Percentiles rank a stretch among this genome's conserved stretches.
phyloP scores from a whole-genome alignment of 1,139 yeast genomes.

The Pneumocystis sp. region DNA sequence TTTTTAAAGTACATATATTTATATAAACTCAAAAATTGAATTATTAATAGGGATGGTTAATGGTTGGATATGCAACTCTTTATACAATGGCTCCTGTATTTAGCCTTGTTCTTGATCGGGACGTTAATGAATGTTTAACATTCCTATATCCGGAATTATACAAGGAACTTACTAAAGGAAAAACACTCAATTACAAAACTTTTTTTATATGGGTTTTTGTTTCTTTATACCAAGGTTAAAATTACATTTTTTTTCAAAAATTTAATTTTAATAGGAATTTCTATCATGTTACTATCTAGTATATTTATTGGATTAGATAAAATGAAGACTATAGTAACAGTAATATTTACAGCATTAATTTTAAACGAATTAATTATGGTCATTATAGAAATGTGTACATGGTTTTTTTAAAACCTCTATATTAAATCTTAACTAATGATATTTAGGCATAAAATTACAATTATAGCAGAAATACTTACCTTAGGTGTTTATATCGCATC shows the following conservation, averaged over 20 bases:
- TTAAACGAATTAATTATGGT: slow-evolving; percentile 88
- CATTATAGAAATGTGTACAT: slow-evolving; percentile 74
- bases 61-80: slow-evolving; percentile 96
- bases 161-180: slow-evolving; percentile 79
- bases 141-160: slow-evolving; percentile 87
- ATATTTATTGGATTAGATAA: slow-evolving; percentile 47
- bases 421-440: not conserved
- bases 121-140: slow-evolving; percentile 80
- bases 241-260: slow-evolving; percentile 15
- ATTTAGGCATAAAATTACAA: slow-evolving; percentile 44
- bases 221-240: slow-evolving; percentile 73
- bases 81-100: slow-evolving; percentile 99
- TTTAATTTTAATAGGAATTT: slow-evolving; percentile 10
- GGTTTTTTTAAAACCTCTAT: slow-evolving; percentile 29
- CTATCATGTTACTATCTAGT: slow-evolving; percentile 70
- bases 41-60: slow-evolving; percentile 65
- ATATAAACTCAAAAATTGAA: not conserved
- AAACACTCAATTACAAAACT: slow-evolving; percentile 68
- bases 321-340: slow-evolving; percentile 56
- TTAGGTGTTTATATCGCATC: slow-evolving; percentile 52
- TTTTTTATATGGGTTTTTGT: slow-evolving; percentile 85
- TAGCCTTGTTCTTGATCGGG: slow-evolving; percentile 78
- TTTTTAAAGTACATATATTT: slow-evolving; percentile 30
- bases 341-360: slow-evolving; percentile 66
- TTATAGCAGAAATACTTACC: slow-evolving; percentile 57